A percentile compares a stretch with the other conserved stretches of the same genome.
Conservation (phyloP, 495 filamentous ascomycete species). For the Parathielavia hyrcaniae region DNA sequence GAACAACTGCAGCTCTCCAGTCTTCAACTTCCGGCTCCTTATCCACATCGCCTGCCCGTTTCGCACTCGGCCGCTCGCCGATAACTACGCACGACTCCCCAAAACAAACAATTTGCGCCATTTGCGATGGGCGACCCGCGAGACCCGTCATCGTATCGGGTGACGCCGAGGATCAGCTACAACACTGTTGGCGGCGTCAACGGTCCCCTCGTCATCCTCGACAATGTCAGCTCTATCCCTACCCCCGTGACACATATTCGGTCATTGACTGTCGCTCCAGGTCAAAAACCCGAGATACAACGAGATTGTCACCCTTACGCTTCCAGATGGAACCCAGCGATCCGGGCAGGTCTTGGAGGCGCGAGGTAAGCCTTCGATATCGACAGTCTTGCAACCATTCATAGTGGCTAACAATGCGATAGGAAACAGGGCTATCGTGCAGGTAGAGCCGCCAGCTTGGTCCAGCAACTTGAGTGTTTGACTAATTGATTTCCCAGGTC, state of each 20-base stretch:
- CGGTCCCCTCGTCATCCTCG: constrained; percentile 92
- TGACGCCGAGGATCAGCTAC: constrained; percentile 85
- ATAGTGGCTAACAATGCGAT: constrained; percentile 17
- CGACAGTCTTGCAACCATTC: not conserved
- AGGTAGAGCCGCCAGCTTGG: constrained; percentile 54
- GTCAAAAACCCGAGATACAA: constrained; percentile 98
- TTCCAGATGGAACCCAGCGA: constrained; percentile 90
- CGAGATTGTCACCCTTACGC: constrained; percentile 92
- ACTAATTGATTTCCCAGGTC: constrained; percentile 53
- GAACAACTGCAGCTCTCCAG: constrained; percentile 11
- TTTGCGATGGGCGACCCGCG: constrained; percentile 66
- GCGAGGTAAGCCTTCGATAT: constrained; percentile 56
- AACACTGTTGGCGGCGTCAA: constrained; percentile 99
- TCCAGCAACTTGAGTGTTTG: not conserved
- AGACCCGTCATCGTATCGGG: constrained; percentile 62
- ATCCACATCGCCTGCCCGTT: constrained; percentile 14
- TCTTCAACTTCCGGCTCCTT: not conserved
- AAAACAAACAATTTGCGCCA: not conserved
- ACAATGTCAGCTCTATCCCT: constrained; percentile 58
- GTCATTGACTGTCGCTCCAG: constrained; percentile 42
- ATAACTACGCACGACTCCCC: constrained; percentile 8
- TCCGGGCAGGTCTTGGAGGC: constrained; percentile 96
- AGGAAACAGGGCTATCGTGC: constrained; percentile 88
- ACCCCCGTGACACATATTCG: not conserved
- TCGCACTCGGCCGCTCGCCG: constrained; percentile 22